Percentiles rank a stretch among this genome's conserved stretches.
phyloP scores from a whole-genome alignment of 305 asterid genomes.

The Solanum hybrid region DNA sequence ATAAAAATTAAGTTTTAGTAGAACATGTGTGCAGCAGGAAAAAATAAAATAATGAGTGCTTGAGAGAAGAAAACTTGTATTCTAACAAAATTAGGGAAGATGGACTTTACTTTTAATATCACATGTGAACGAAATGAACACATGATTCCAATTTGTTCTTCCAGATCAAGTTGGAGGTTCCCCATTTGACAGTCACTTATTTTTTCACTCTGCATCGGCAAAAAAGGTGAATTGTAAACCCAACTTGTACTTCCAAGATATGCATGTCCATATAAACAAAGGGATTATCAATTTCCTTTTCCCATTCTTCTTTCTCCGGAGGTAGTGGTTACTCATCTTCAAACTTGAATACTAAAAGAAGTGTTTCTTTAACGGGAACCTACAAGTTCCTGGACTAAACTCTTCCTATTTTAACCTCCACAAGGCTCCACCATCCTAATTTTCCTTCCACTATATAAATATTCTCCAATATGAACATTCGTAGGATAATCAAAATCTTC shows the following conservation, averaged over 20 bases:
- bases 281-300: background rate
- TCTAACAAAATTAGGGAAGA: background rate
- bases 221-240: background rate
- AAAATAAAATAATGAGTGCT: background rate
- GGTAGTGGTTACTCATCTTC: background rate
- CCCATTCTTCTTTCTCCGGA: background rate
- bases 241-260: background rate
- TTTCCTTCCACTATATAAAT: background rate
- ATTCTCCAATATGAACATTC: background rate
- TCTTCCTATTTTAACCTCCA: background rate
- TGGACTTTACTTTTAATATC: background rate
- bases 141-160: background rate
- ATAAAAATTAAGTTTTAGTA: background rate
- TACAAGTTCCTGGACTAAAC: background rate
- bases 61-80: background rate
- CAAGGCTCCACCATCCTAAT: background rate
- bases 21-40: background rate
- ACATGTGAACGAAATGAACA: background rate
- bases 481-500: background rate
- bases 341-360: background rate
- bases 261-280: too few species aligned
- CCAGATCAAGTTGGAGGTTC: background rate
- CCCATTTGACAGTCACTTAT: background rate
- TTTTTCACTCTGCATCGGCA: background rate
- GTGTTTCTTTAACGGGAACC: background rate